These are phyloP conservation scores for Prunus campanulata DNA, from an alignment of 306 rosid genomes.

Conservation along the genomic window DNA sequence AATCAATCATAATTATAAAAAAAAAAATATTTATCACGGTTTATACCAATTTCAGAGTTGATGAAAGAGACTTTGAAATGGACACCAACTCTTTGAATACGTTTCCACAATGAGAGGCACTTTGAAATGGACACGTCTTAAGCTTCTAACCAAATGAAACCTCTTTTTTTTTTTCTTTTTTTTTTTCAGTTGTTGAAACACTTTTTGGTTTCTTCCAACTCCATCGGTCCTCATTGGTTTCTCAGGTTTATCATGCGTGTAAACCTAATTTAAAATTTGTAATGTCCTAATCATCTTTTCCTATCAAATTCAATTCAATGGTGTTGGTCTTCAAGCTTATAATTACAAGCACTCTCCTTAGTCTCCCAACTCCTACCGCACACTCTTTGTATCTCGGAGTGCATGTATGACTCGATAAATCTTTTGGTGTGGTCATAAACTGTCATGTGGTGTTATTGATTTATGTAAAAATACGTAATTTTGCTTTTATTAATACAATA, in stretches of 20 bases:
- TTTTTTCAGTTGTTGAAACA: neutral
- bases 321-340: neutral
- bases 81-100: neutral
- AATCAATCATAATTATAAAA: neutral
- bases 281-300: neutral
- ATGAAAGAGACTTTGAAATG: neutral
- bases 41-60: neutral
- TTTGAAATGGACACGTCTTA: slow-evolving; percentile 3
- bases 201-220: neutral
- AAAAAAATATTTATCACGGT: neutral
- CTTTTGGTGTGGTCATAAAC: too few relatives aligned
- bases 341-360: neutral
- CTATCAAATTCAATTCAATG: neutral
- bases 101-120: slow-evolving; percentile 4
- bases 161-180: neutral
- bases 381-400: neutral
- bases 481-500: too few relatives aligned
- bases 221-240: neutral
- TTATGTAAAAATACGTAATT: too few relatives aligned
- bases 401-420: too few relatives aligned
- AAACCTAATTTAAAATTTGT: neutral
- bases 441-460: too few relatives aligned
- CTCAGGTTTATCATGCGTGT: neutral
- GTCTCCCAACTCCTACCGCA: too few relatives aligned
- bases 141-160: neutral